Evolutionary conservation across 495 filamentous ascomycete species (phyloP).

Genomic region (Tuber microsphaerosporum): DNA sequence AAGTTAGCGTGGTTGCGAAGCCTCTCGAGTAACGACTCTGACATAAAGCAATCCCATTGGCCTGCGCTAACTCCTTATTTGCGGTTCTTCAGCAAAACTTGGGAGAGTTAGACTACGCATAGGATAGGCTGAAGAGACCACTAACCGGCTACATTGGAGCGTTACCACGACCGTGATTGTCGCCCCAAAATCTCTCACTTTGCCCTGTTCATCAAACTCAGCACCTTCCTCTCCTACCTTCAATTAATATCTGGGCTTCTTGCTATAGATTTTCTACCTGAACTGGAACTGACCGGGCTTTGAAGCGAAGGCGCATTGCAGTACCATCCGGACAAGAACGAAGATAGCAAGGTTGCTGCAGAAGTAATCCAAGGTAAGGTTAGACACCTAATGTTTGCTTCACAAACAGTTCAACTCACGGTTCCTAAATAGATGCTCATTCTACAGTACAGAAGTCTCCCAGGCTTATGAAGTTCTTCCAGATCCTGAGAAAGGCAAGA

Average conservation of each 20-base stretch:
- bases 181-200: neutral
- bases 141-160: neutral
- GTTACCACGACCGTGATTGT: neutral
- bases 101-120: neutral
- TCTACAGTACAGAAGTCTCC: slow-evolving; percentile 58
- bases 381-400: slow-evolving; percentile 4
- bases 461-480: slow-evolving; percentile 97
- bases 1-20: neutral
- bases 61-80: neutral
- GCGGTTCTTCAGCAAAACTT: neutral
- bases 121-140: neutral
- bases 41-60: neutral
- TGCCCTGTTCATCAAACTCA: neutral
- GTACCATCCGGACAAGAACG: slow-evolving; percentile 95
- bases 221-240: neutral
- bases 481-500: slow-evolving; percentile 93
- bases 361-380: slow-evolving; percentile 76
- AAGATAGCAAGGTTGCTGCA: slow-evolving; percentile 69
- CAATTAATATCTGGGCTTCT: slow-evolving; percentile 5
- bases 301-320: slow-evolving; percentile 81
- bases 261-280: slow-evolving; percentile 4
- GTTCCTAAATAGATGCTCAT: slow-evolving; percentile 21
- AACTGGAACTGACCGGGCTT: slow-evolving; percentile 9
- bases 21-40: neutral
- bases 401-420: neutral